Evolutionary conservation across 345 rosid genomes (phyloP).

Genomic region (Noccaea caerulescens): DNA sequence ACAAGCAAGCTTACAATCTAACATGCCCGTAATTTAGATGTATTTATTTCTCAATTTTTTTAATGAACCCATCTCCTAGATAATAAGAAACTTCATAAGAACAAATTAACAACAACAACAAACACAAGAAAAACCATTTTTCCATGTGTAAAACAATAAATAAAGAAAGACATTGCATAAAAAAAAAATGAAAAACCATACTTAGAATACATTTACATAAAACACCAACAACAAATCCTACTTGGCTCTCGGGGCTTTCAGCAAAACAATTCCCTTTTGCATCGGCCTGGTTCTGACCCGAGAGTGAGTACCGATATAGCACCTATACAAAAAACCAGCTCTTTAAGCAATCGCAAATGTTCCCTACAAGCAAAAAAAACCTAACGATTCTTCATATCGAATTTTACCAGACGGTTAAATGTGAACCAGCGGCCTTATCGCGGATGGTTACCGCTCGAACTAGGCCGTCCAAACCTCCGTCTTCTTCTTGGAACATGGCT

Average conservation of each 20-base stretch:
- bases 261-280: constrained; percentile 39
- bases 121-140: neutral
- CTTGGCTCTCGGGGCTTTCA: constrained; percentile 38
- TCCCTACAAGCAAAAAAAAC: constrained; percentile 34
- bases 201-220: constrained; percentile 38
- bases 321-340: constrained; percentile 47
- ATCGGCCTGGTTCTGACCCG: constrained; percentile 39
- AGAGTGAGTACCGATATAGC: constrained; percentile 28
- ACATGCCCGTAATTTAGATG: too few relatives aligned
- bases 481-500: constrained; percentile 71
- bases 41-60: too few relatives aligned
- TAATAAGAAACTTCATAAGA: constrained; percentile 13
- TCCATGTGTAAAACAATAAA: constrained; percentile 4
- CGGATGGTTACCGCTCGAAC: constrained; percentile 67
- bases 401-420: constrained; percentile 48
- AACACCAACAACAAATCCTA: constrained; percentile 35
- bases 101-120: neutral
- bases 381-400: constrained; percentile 31
- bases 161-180: constrained; percentile 20
- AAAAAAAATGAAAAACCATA: neutral
- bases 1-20: too few relatives aligned
- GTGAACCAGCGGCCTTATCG: constrained; percentile 35
- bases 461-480: constrained; percentile 65
- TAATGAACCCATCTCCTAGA: neutral
- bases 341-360: constrained; percentile 23